Evolutionary conservation across 768 basidiomycete species (phyloP), one percentile per base, ranked within the genome.

Genomic region (Lactarius evosmus): DNA sequence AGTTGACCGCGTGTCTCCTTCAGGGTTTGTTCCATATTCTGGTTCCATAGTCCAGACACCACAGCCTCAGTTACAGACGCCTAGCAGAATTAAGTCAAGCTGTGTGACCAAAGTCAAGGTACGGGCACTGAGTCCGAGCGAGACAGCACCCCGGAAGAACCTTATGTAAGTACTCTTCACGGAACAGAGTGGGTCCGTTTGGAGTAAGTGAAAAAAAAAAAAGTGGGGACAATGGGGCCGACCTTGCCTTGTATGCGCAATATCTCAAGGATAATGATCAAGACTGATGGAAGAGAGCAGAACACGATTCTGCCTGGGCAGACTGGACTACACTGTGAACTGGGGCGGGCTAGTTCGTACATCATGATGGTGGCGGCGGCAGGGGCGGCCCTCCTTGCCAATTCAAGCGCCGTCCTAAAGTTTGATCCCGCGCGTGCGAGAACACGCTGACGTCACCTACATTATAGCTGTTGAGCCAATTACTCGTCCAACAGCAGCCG

Each of bases 341-440:
- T 25, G 4, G 22, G 44, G 22, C 46, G 25, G 46, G 4, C 22
- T 46, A 12, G 46, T 29, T 52, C 54, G 38, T 50, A 16, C 8
- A 38, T n/a, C 16, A 40, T 27, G 36, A 17, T 50, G 34, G 33
- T 29, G 34, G 36, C 46, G 46, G 46, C 46, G 46, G 46, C 46
- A n/a, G 17, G 4, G 17, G 29, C 41, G 44, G 32, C 29, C 25
- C 33, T 2, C 19, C 16, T 29, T 41, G 22, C 51, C 33, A 52
- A 17, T 61, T 67, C 59, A 52, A 38, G 62, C 66, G 66, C 66
- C 66, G 66, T 56, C 29, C 34, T 49, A 54, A 67, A 59, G 53
- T 67, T 67, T 34, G 34, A 30, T 22, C 54, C 53, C 46, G 53
- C 38, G 33, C 27, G 33, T 33, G 56, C 52, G 58, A 57, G 57